Percentiles rank a stretch among this genome's conserved stretches.
Evolutionary conservation across 2,329 filamentous ascomycete genomes (phyloP).

Genomic region (Fusarium sp.): DNA sequence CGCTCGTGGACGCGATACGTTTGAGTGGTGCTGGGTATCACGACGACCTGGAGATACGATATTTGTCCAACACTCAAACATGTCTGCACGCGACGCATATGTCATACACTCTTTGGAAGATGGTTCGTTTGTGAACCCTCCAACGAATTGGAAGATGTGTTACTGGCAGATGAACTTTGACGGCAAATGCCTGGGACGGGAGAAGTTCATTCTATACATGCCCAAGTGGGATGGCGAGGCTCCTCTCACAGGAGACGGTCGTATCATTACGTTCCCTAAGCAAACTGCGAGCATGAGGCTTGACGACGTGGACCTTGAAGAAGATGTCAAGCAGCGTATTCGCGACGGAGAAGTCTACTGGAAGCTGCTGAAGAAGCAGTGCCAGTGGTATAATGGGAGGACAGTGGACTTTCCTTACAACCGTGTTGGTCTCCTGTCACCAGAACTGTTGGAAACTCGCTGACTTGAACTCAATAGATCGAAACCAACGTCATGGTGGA

Average conservation of each 20-base stretch:
- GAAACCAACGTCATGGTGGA: slow-evolving; percentile 3
- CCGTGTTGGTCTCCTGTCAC: background rate
- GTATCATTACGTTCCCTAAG: background rate
- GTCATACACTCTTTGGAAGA: background rate
- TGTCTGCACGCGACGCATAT: background rate
- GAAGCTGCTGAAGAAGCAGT: slow-evolving; percentile 4
- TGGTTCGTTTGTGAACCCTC: background rate
- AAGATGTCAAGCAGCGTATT: background rate
- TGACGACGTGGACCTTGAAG: background rate
- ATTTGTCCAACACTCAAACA: background rate
- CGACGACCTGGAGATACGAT: background rate
- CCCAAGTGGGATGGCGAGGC: background rate
- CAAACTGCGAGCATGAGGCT: background rate
- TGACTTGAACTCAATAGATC: background rate
- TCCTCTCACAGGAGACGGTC: background rate
- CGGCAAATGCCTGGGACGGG: background rate
- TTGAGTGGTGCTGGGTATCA: background rate
- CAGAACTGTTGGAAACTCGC: background rate
- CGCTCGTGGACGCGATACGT: background rate
- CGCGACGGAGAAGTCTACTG: background rate
- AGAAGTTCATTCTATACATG: background rate
- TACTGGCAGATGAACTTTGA: background rate
- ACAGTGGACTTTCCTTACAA: slow-evolving; percentile 29
- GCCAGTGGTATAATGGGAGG: slow-evolving; percentile 1
- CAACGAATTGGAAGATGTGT: background rate